Base-by-base conservation (phyloP, 306 rosid genomes). In the Vicia sativa region DNA sequence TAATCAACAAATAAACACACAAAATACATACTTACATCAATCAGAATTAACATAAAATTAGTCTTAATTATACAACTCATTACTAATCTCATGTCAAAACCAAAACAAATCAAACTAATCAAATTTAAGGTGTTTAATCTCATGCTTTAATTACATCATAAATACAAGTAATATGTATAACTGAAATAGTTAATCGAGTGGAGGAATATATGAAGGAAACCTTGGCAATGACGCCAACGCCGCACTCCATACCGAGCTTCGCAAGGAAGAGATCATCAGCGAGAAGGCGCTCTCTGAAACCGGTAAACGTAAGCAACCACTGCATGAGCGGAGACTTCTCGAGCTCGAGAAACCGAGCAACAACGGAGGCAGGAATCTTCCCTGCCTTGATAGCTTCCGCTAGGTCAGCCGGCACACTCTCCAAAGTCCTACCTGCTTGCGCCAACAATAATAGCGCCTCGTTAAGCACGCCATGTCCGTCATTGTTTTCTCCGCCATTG, bases 221-320 rank as follows among this genome's bases (percentile, higher is more conserved):
- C 98, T 93, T 93, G 18, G 98, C 88, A 75, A 90, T 90, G 75
- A 93, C 59, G 37, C 98, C 98, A 69, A 93, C 98, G 37, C 98
- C 97, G 58, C 98, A 93, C 60, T 93, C 98, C 76, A 93, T 80
- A n/a, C 2, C 81, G 11, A 93, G 70, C 77, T 93, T 93, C 2
- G 91, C 92, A 18, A 93, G 80, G 77, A 93, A 93, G 41, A 93
- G 85, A 81, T 93, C 99, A 70, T 93, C 99, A 0, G 99, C 99
- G 62, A 93, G 74, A 34, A 93, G 84, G 4, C 99, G 84, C 84
- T 93, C 99, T 71, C 72, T 88, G 63, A 93, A 93, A 0, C 91
- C 97, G 4, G 84, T 77, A 18, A 88, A 90, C 86, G 88, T 90
- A 75, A 93, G 78, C 79, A 93, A 42, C 99, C 99, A 90, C 16